These are phyloP conservation scores for Marchantia polymorpha DNA, from an alignment of 225 moss, liverwort and hornwort genomes.

Conservation along the genomic window DNA sequence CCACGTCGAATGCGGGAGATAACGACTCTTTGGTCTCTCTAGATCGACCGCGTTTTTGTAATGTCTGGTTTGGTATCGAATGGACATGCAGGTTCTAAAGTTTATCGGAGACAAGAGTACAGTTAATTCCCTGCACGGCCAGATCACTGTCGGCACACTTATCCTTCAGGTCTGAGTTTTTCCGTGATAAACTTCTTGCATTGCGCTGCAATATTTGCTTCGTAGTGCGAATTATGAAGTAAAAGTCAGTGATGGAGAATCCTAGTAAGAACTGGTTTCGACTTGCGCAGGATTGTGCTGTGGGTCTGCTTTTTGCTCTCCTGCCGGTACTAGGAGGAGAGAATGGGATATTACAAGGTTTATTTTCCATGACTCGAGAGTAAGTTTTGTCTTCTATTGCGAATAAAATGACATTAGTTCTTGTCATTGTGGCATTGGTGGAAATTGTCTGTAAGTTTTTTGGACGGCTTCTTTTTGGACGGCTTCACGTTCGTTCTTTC, in stretches of 20 bases:
- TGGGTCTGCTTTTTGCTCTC: conserved; percentile 91
- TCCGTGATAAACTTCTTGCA: neutral
- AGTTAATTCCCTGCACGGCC: conserved; percentile 76
- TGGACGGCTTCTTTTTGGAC: neutral
- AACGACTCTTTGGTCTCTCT: no score
- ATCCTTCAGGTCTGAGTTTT: conserved; percentile 64
- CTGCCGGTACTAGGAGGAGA: conserved; percentile 92
- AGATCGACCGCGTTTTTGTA: neutral
- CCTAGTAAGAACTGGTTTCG: neutral
- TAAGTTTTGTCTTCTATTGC: conserved; percentile 27
- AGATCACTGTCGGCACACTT: conserved; percentile 92
- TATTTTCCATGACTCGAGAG: conserved; percentile 81
- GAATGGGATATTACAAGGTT: conserved; percentile 69
- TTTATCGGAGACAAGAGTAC: conserved; percentile 89
- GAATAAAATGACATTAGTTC: neutral
- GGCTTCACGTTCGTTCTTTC: no score
- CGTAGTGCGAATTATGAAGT: neutral
- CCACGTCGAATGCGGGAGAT: no score
- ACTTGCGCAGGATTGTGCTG: conserved; percentile 69
- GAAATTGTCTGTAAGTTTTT: neutral
- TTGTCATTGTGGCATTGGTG: neutral
- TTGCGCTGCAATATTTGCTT: neutral
- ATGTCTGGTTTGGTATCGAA: neutral
- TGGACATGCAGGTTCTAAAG: conserved; percentile 59
- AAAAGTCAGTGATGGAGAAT: neutral